phyloP scores from a whole-genome alignment of 176 grass and related monocot genomes.

The Musa troglodytarum region DNA sequence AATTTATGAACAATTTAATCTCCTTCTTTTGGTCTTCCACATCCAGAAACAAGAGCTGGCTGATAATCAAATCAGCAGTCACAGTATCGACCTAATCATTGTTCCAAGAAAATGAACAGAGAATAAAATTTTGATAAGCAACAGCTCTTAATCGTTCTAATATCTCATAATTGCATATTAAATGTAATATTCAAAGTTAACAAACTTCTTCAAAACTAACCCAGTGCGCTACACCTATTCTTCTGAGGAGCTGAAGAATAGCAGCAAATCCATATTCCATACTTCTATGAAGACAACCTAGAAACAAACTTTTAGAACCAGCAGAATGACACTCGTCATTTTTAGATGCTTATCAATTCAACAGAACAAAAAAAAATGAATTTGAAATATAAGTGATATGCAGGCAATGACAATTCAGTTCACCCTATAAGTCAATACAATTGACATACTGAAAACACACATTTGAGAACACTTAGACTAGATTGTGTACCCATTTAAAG shows the following conservation, averaged over 20 bases:
- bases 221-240: not conserved
- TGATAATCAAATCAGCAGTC: conserved; percentile 78
- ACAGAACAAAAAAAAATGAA: not conserved
- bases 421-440: not conserved
- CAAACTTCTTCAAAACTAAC: not conserved
- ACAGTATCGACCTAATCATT: conserved; percentile 62
- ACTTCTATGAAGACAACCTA: not conserved
- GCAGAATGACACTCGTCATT: too few relatives aligned
- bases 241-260: not conserved
- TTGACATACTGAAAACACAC: not conserved
- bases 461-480: not conserved
- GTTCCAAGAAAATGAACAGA: conserved; percentile 8
- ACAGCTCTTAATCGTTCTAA: not conserved
- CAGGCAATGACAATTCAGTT: not conserved
- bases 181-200: not conserved
- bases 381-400: not conserved
- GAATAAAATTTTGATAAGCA: not conserved
- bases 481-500: not conserved
- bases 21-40: conserved; percentile 74
- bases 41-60: conserved; percentile 76
- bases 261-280: not conserved
- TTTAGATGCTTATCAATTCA: not conserved
- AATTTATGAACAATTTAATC: conserved; percentile 94
- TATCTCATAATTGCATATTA: not conserved
- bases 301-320: too few relatives aligned